A percentile compares a stretch with the other conserved stretches of the same genome.
Conservation (phyloP, 2,329 filamentous ascomycete genomes). For the Neonectria ditissima region DNA sequence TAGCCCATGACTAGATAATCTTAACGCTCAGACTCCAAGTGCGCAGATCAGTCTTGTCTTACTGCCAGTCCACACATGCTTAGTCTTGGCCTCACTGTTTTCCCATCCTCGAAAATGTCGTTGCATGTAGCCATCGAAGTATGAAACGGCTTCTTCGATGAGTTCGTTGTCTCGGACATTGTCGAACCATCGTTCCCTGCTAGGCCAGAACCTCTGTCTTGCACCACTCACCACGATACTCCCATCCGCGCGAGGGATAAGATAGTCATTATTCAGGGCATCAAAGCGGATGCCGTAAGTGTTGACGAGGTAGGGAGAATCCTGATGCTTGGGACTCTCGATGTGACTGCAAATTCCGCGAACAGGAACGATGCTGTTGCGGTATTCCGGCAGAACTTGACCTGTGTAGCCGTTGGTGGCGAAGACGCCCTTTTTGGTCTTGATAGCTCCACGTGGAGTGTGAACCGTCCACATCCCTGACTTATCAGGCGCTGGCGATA, state of each 20-base stretch:
- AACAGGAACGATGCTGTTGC: constrained; percentile 71
- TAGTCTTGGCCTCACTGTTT: constrained; percentile 49
- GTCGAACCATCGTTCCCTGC: constrained; percentile 57
- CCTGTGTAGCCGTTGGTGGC: constrained; percentile 78
- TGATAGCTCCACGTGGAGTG: constrained; percentile 57
- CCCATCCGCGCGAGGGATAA: constrained; percentile 58
- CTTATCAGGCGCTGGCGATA: constrained; percentile 12
- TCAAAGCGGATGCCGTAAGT: constrained; percentile 44
- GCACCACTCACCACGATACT: constrained; percentile 50
- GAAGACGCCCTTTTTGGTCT: constrained; percentile 67
- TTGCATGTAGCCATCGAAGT: constrained; percentile 64
- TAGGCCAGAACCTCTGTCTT: constrained; percentile 46
- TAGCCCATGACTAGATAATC: constrained; percentile 52
- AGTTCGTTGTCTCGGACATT: constrained; percentile 58
- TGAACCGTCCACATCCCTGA: constrained; percentile 13
- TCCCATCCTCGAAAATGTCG: constrained; percentile 63
- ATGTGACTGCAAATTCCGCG: constrained; percentile 59
- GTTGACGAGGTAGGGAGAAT: constrained; percentile 36
- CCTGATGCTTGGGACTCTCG: constrained; percentile 32
- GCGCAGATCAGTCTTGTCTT: constrained; percentile 17
- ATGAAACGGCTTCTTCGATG: constrained; percentile 55
- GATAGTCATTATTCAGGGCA: constrained; percentile 48
- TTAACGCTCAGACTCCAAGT: background rate
- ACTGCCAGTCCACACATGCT: constrained; percentile 47
- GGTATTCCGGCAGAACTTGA: constrained; percentile 68